Evolutionary conservation across 345 rosid species (phyloP).

Genomic region (Nephelium lappaceum): DNA sequence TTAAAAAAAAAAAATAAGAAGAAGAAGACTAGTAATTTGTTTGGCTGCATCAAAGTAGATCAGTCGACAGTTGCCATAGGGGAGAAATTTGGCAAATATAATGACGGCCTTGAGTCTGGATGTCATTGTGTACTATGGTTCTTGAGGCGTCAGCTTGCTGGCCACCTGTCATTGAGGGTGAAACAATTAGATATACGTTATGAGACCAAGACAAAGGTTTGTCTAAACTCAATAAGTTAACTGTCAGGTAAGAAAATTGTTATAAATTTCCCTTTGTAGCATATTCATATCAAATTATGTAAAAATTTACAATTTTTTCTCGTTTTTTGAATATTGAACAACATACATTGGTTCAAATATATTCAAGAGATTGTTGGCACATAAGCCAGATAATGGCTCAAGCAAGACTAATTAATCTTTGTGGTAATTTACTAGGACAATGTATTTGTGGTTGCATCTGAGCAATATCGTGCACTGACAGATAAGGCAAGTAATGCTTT

Average conservation of each 20-base stretch:
- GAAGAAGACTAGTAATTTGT: too few relatives aligned
- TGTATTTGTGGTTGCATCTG: conserved; percentile 31
- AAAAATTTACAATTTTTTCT: background rate
- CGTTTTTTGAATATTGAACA: background rate
- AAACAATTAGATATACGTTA: conserved; percentile 67
- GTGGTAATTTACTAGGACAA: conserved; percentile 25
- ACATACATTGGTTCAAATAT: background rate
- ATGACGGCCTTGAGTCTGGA: conserved; percentile 64
- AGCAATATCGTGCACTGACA: conserved; percentile 29
- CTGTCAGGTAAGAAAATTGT: background rate
- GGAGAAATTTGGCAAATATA: conserved; percentile 61
- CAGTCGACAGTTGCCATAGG: conserved; percentile 60
- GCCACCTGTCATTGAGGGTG: conserved; percentile 54
- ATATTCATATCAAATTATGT: background rate
- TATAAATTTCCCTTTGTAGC: background rate
- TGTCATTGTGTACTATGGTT: conserved; percentile 69
- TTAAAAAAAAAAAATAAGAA: too few relatives aligned
- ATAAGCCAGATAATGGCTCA: background rate
- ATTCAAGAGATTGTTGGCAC: background rate
- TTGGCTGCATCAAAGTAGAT: conserved; percentile 57
- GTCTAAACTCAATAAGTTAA: background rate
- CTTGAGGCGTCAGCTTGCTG: conserved; percentile 55
- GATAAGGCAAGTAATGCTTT: conserved; percentile 31
- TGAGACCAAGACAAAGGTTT: conserved; percentile 75
- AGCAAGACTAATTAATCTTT: background rate